Evolutionary conservation across 768 basidiomycete species (phyloP), one percentile per base, ranked within the genome.

Genomic region (Trametopsis cervina): DNA sequence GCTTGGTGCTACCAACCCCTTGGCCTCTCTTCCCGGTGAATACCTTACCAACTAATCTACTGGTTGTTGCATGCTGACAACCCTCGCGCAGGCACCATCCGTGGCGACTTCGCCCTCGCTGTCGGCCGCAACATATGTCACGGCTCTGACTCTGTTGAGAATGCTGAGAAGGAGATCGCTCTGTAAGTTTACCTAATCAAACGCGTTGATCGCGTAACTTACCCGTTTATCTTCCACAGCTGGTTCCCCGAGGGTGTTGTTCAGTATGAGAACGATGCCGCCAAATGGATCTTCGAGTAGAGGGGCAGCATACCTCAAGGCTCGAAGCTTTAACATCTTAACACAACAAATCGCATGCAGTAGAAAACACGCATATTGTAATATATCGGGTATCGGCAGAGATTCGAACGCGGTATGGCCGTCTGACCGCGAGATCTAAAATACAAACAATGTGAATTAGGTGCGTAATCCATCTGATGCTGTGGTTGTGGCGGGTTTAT

Each of bases 1-100:
- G 89, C 84, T 95, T 55, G 95, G 95, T 63, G 82, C 92, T 40
- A 96, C 95, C 63, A 96, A 99, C 83, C 96, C 96, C 52, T 81
- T 97, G 54, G 77, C 76, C 33, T 97, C 95, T 54, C 72, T 80
- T 54, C 78, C 88, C 56, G 95, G 94, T 87, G 56, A 52, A 81
- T 67, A 46, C 36, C 36, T 25, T 36, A 9, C 45, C 25, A 26
- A 33, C 20, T 29, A 40, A 27, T 33, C 43, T 24, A 18, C 36
- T 40, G 7, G n/a, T 40, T 41, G 23, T 40, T 22, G 33, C 38
- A 26, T n/a, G 40, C 37, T 33, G 40, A 35, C 44, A 21, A 26
- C 20, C 38, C n/a, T 29, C 12, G 15, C 37, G 21, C 49, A 90
- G 89, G 91, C 51, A 88, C 93, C 54, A 97, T 97, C 74, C 91